phyloP scores from a whole-genome alignment of 805 yeast genomes.

The Kurtzmaniella cleridarum region DNA sequence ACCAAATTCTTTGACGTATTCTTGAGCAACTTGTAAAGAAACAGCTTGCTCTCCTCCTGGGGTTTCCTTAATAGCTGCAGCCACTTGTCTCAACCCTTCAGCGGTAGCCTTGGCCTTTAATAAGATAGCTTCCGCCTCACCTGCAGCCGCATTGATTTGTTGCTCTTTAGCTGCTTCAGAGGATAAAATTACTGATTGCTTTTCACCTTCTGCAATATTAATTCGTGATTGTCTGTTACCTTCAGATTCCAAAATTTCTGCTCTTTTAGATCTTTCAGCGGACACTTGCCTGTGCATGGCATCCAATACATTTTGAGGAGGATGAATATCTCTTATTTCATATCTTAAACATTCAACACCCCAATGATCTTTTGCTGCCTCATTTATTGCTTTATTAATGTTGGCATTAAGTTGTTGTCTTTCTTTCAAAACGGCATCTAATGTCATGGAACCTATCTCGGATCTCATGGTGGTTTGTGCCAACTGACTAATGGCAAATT shows the following conservation, averaged over 20 bases:
- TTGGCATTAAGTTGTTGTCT: constrained; percentile 67
- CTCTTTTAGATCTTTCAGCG: constrained; percentile 82
- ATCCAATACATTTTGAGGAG: constrained; percentile 77
- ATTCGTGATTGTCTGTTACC: constrained; percentile 76
- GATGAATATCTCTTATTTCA: constrained; percentile 84
- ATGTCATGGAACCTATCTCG: constrained; percentile 77
- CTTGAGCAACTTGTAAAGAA: constrained; percentile 73
- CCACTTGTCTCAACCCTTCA: constrained; percentile 57
- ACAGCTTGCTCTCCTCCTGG: constrained; percentile 76
- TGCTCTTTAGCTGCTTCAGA: constrained; percentile 66
- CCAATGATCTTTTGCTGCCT: constrained; percentile 76
- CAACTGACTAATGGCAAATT: constrained; percentile 76
- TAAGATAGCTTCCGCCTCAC: constrained; percentile 67
- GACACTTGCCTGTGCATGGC: constrained; percentile 91
- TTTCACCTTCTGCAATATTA: constrained; percentile 81
- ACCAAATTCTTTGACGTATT: constrained; percentile 76
- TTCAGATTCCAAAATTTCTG: constrained; percentile 82
- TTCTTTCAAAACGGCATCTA: constrained; percentile 74
- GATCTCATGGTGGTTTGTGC: constrained; percentile 91
- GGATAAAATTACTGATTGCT: constrained; percentile 62
- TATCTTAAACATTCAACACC: constrained; percentile 79
- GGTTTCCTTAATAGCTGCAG: constrained; percentile 61
- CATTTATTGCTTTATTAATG: constrained; percentile 75
- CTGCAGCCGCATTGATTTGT: constrained; percentile 62
- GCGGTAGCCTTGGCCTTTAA: constrained; percentile 71